Base-by-base conservation (phyloP, 1,284 basidiomycete species). In the Clitocybe nebularis region DNA sequence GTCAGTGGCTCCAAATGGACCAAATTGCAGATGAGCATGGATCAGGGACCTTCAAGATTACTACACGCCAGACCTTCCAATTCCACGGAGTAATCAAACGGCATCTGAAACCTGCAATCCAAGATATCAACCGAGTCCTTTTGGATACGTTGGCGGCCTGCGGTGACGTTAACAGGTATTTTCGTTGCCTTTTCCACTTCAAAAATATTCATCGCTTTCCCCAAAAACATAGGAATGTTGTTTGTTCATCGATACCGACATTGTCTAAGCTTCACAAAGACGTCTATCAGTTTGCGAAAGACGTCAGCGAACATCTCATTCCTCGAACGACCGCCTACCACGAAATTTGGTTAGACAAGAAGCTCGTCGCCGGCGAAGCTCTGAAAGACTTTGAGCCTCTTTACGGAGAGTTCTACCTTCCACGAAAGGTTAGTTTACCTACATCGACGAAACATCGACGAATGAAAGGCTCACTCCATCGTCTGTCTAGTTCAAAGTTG, bases 281-380 rank as follows among this genome's bases (percentile, higher is more conserved):
- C 58, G 91, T 93, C 13, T 93, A 83, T 61, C 75, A 88, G 39
- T 96, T 96, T 60, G 78, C 91, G n/a, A 90, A 86, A 62, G 71
- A 74, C 40, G 77, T 96, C 56, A 94, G 90, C 63, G 83, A 87
- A 56, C 86, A 90, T 60, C 79, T 99, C 14, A 74, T 97, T 25
- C 95, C 95, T 11, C 77, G 84, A 41, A 98, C 94, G 13, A 84
- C 83, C 4, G 95, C 96, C 1, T 99, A 99, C 67, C 93, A 97
- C 63, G 96, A 99, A 69, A 98, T 99, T 55, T 99, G 96, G 95
- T 74, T 98, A 40, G 93, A 98, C 73, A 91, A 94, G 72, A 94
- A 96, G 72, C 70, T 94, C 52, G 84, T 98, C 24, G 89, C 86
- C 13, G 93, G 92, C 19, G 92, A 92, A 32, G 91, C 92, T 1